A percentile compares a stretch with the other conserved stretches of the same genome.
phyloP scores from a whole-genome alignment of 352 stramenopile species.

The Globisporangium splendens region DNA sequence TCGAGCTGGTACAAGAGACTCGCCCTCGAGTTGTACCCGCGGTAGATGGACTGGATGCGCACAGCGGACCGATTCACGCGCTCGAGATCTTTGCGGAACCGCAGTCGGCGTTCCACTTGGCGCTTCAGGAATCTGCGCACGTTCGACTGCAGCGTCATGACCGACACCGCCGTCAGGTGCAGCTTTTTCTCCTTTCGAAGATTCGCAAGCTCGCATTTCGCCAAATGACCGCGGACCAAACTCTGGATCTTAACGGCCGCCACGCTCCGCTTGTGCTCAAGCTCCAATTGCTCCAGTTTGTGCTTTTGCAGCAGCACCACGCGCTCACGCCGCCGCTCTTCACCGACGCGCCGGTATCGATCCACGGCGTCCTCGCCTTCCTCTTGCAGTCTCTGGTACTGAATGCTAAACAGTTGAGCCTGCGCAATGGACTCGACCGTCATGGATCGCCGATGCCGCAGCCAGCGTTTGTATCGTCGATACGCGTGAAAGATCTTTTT shows the following conservation, averaged over 20 bases:
- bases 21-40: slow-evolving; percentile 51
- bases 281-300: slow-evolving; percentile 42
- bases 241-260: slow-evolving; percentile 51
- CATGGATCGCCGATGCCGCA: slow-evolving; percentile 44
- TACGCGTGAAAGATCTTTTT: slow-evolving; percentile 41
- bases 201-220: slow-evolving; percentile 20
- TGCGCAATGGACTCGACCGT: slow-evolving; percentile 56
- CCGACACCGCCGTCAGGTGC: slow-evolving; percentile 49
- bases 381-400: slow-evolving; percentile 36
- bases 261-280: slow-evolving; percentile 34
- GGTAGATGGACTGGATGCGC: slow-evolving; percentile 67
- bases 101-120: slow-evolving; percentile 36
- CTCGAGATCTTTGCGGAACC: slow-evolving; percentile 50
- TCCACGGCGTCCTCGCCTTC: slow-evolving; percentile 21
- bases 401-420: slow-evolving; percentile 39
- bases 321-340: slow-evolving; percentile 48
- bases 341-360: slow-evolving; percentile 44
- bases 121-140: slow-evolving; percentile 51
- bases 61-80: slow-evolving; percentile 59
- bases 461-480: slow-evolving; percentile 37
- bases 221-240: slow-evolving; percentile 39
- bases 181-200: slow-evolving; percentile 45
- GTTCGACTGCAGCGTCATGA: slow-evolving; percentile 67
- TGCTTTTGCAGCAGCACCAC: slow-evolving; percentile 49
- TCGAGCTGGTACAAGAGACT: slow-evolving; percentile 40